These are phyloP conservation scores for Tetrapyrgos nigripes DNA, from an alignment of 1,284 basidiomycete species.

Conservation along the genomic window DNA sequence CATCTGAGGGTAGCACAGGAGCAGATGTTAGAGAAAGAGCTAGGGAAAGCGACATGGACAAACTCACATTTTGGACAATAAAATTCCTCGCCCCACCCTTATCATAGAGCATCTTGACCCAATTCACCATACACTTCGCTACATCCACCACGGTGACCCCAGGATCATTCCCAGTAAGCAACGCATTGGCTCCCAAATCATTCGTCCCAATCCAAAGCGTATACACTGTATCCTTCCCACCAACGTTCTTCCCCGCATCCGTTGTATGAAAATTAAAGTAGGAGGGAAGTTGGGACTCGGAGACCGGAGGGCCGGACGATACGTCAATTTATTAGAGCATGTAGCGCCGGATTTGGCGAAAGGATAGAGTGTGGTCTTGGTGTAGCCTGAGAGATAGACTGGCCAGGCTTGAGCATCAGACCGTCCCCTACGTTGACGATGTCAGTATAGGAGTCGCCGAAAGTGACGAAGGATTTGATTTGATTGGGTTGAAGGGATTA, in stretches of 20 bases:
- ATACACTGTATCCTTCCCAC: conserved; percentile 44
- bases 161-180: conserved; percentile 41
- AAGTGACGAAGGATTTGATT: conserved; percentile 48
- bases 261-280: conserved; percentile 38
- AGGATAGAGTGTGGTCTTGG: conserved; percentile 42
- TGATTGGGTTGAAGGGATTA: conserved; percentile 9
- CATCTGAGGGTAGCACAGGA: conserved; percentile 39
- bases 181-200: conserved; percentile 46
- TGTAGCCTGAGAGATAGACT: conserved; percentile 44
- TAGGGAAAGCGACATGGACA: not conserved
- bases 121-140: conserved; percentile 48
- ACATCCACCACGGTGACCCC: conserved; percentile 45
- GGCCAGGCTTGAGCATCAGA: conserved; percentile 38
- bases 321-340: conserved; percentile 52
- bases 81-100: conserved; percentile 49
- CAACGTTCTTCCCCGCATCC: conserved; percentile 31
- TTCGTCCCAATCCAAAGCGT: conserved; percentile 56
- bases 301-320: conserved; percentile 46
- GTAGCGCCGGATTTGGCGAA: conserved; percentile 52
- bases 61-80: conserved; percentile 51
- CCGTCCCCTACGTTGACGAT: conserved; percentile 6
- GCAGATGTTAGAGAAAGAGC: not conserved
- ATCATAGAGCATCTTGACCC: conserved; percentile 49
- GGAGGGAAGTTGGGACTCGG: conserved; percentile 47
- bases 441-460: conserved; percentile 53